Evolutionary conservation across 2,329 filamentous ascomycete genomes (phyloP).

Genomic region (Cryphonectria carpinicola): DNA sequence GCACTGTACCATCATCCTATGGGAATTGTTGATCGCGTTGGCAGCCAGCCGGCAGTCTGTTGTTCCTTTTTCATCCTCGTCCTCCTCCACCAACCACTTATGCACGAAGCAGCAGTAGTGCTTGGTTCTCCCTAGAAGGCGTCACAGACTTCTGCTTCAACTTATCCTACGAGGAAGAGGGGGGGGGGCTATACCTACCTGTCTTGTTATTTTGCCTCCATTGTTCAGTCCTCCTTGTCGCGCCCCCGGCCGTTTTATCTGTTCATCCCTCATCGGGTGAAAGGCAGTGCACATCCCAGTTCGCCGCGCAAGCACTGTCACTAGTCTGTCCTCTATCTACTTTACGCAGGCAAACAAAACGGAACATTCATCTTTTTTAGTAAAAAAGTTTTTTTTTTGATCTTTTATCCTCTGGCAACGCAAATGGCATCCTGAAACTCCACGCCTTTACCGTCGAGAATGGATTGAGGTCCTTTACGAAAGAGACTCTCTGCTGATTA

Average conservation of each 20-base stretch:
- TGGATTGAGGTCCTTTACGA: conserved; percentile 17
- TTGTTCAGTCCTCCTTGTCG: not conserved
- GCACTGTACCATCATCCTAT: not conserved
- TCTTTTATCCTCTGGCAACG: not conserved
- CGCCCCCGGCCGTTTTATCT: not conserved
- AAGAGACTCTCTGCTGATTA: not conserved
- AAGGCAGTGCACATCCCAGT: not conserved
- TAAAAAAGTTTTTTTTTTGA: too few species aligned
- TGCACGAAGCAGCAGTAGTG: not conserved
- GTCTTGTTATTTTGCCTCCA: not conserved
- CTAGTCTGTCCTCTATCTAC: not conserved
- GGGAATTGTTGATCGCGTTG: not conserved
- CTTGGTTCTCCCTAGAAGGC: not conserved
- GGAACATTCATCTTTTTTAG: not conserved
- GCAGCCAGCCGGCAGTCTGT: not conserved
- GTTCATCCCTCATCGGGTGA: not conserved
- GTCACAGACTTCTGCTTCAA: not conserved
- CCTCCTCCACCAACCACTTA: not conserved
- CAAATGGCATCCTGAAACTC: not conserved
- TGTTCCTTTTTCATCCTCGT: not conserved
- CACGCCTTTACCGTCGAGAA: conserved; percentile 13
- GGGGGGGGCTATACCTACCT: not conserved
- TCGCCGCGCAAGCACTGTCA: not conserved
- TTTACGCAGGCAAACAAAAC: not conserved
- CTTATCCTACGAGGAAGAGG: not conserved